These are phyloP conservation scores for Ophiostoma tasmaniense DNA, from an alignment of 2,329 filamentous ascomycete species.

Conservation along the genomic window DNA sequence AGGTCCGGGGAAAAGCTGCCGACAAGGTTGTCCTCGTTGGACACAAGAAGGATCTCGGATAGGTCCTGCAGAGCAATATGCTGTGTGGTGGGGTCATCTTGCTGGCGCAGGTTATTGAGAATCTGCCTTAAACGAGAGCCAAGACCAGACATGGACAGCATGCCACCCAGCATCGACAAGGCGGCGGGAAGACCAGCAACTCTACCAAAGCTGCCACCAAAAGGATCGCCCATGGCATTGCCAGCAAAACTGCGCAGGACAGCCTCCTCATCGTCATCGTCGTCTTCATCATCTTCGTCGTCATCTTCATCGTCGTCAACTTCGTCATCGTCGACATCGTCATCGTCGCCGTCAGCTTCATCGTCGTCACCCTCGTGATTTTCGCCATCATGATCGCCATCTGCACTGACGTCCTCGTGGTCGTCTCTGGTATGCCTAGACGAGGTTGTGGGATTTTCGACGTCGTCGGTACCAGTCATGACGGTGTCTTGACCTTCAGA, in stretches of 20 bases:
- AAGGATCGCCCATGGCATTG: conserved; percentile 35
- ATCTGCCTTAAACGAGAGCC: conserved; percentile 72
- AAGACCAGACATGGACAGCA: conserved; percentile 88
- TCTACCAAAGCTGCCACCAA: conserved; percentile 30
- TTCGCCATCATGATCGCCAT: conserved; percentile 32
- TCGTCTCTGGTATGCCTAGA: neutral
- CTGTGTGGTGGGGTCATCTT: conserved; percentile 79
- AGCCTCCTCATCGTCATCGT: conserved; percentile 34
- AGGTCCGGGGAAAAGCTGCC: conserved; percentile 91
- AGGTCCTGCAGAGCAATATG: conserved; percentile 87
- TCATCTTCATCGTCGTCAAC: conserved; percentile 32
- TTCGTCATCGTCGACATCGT: conserved; percentile 36
- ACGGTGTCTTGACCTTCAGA: conserved; percentile 41
- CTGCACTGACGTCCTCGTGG: conserved; percentile 15
- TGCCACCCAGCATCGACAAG: conserved; percentile 77
- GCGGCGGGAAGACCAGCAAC: conserved; percentile 61
- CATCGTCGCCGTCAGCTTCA: conserved; percentile 37
- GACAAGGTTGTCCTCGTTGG: conserved; percentile 91
- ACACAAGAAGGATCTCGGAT: conserved; percentile 85
- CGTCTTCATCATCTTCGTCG: conserved; percentile 20
- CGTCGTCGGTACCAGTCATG: conserved; percentile 63
- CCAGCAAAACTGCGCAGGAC: conserved; percentile 26
- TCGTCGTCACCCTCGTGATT: conserved; percentile 31
- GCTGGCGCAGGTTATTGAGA: conserved; percentile 65
- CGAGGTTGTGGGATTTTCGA: conserved; percentile 24